Evolutionary conservation across 345 rosid species (phyloP).

Genomic region (Aurinia saxatilis): DNA sequence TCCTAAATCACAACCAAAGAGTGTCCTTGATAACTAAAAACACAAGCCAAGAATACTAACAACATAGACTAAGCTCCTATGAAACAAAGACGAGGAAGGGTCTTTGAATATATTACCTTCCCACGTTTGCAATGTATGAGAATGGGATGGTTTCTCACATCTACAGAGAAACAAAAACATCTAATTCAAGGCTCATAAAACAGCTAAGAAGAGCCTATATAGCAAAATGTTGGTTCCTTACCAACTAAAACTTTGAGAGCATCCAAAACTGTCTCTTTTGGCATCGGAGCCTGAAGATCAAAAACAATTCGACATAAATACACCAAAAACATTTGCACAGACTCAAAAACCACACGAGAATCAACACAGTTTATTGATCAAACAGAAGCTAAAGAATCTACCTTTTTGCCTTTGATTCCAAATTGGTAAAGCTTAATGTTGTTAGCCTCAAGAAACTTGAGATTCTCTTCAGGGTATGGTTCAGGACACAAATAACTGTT

Average conservation of each 20-base stretch:
- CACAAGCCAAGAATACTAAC: background rate
- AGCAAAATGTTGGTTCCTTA: conserved; percentile 19
- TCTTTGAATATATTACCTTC: conserved; percentile 40
- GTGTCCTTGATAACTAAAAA: background rate
- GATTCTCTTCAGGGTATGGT: conserved; percentile 71
- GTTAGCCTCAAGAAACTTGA: conserved; percentile 47
- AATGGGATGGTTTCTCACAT: conserved; percentile 85
- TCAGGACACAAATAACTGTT: conserved; percentile 78
- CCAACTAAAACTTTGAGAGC: conserved; percentile 75
- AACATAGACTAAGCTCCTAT: background rate
- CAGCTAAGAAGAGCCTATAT: background rate
- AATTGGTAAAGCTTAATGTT: conserved; percentile 66
- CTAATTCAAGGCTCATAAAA: background rate
- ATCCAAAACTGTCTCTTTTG: conserved; percentile 45
- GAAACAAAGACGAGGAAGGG: background rate
- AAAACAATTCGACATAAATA: background rate
- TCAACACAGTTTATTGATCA: no score
- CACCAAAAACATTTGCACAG: background rate
- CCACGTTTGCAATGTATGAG: conserved; percentile 91
- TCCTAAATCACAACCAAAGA: background rate
- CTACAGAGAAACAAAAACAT: conserved; percentile 29
- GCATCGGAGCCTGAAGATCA: conserved; percentile 42
- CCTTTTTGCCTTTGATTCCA: conserved; percentile 77
- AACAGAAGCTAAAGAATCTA: background rate
- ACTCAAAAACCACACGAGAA: background rate